Base-by-base conservation (phyloP, 495 filamentous ascomycete species). In the Hypoxylon fuscum region DNA sequence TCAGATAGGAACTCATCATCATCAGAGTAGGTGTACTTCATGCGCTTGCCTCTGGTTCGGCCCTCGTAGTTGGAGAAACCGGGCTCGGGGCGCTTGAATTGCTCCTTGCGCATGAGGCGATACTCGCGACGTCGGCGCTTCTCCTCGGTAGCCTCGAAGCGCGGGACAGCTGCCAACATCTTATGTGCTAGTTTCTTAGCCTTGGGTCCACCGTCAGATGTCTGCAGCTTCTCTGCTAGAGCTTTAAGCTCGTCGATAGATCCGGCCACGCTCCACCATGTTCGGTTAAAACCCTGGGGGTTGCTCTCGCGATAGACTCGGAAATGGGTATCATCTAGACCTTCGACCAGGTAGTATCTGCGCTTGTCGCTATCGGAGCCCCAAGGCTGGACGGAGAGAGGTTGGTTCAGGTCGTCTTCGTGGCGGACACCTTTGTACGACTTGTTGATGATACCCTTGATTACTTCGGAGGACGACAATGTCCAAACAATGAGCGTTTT, bases 111-210 rank as follows among this genome's bases (percentile, higher is more conserved):
- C 55, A 85, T 83, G 69, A 90, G 82, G 20, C 95, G 88, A 67
- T 98, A 97, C 68, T 98, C 96, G 25, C 95, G 88, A 14, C 92
- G 90, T 69, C 88, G 92, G 35, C 95, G 91, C 83, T 96, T 97
- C 90, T 96, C 92, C 76, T 98, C 94, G 22, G 90, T 91, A 20
- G 90, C 91, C 72, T 98, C 95, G 67, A 98, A 97, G n/a, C 92
- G 86, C 25, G 94, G 91, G 40, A 98, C 89, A 5, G 92, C 91
- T 62, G 81, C 80, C n/a, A 77, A 69, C 55, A 98, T 97, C 68
- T 83, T 88, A 54, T 88, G 86, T 54, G 89, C 88, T 21, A 98
- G 80, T 25, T 85, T 81, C 62, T 87, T 86, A 1, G 93, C 90
- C 68, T 91, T 88, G 41, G 87, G 90, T 6, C 87, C 89, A 52